Evolutionary conservation across 2,329 filamentous ascomycete genomes (phyloP), one percentile per base, ranked within the genome.

Genomic region (Sporothrix pseudoabietina): DNA sequence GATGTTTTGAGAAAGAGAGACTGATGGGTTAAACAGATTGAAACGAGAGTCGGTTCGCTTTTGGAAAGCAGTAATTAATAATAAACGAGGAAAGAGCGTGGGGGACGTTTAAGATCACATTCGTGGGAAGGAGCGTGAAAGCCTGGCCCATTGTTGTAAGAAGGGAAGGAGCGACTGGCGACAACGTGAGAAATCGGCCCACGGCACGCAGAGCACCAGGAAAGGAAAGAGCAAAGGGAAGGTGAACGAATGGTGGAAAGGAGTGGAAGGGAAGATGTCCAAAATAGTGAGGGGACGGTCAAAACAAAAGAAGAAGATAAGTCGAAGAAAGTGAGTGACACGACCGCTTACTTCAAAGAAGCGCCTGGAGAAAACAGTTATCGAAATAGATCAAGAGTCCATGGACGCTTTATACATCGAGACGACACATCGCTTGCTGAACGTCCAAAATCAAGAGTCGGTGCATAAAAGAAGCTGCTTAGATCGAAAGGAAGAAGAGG

Each of bases 81-180:
- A 4, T 2, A 26, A 44, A 44, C 7, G 19, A 26, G 14, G 39
- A 66, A 44, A 6, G 61, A 66, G 61, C n/a, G 39, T 19, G 6
- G 39, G 14, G 22, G n/a, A 4, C 19, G 44, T 44, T 65, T 65
- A 41, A 41, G 59, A 6, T 9, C 19, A 4, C n/a, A 63, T 63
- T 41, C 3, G 12, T 6, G 16, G 39, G 39, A 65, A 44, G 59
- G 59, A 44, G 35, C 59, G 35, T 65, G 35, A 44, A 44, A 10
- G 41, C 4, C 19, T 22, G 30, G 26, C 39, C 3, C 8, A 30
- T 10, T 16, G 39, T 5, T 66, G 39, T 22, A 12, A 47, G 5
- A 47, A 44, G n/a, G 61, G 61, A 66, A 66, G 41, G 61, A 66
- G 61, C 61, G 39, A 66, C 39, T 26, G 55, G 16, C 30, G 39